These are phyloP conservation scores for Mycocentrospora acerina DNA, from an alignment of 2,329 filamentous ascomycete species.

Conservation along the genomic window DNA sequence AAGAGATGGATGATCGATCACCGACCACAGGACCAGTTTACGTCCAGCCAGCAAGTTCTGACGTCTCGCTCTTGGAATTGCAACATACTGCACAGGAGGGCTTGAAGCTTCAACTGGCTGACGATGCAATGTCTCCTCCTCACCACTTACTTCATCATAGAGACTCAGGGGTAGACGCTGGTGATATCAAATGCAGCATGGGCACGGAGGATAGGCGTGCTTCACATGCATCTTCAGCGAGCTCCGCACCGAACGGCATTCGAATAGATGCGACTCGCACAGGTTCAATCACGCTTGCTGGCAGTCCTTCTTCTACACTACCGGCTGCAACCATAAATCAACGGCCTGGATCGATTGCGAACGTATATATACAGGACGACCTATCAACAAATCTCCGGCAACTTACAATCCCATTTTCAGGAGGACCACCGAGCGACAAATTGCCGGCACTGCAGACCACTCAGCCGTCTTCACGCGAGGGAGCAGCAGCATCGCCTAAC, in stretches of 20 bases:
- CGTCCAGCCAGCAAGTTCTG: constrained; percentile 8
- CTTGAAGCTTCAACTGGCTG: background rate
- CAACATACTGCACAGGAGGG: constrained; percentile 21
- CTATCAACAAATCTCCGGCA: constrained; percentile 33
- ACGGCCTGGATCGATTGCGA: constrained; percentile 19
- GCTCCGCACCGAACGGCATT: constrained; percentile 6
- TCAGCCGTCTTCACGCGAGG: constrained; percentile 32
- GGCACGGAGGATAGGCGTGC: constrained; percentile 5
- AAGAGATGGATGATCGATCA: constrained; percentile 36
- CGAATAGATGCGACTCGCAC: no score
- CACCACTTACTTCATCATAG: background rate
- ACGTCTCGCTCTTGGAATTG: constrained; percentile 11
- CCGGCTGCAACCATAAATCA: constrained; percentile 16
- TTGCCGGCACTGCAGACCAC: constrained; percentile 40
- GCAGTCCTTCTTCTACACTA: constrained; percentile 7
- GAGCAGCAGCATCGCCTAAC: constrained; percentile 29
- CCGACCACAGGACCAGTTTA: background rate
- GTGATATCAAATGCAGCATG: background rate
- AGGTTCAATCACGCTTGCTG: background rate
- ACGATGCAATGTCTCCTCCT: no score
- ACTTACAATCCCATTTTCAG: constrained; percentile 35
- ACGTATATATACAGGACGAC: constrained; percentile 21
- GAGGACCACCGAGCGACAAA: constrained; percentile 30
- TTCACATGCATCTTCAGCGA: constrained; percentile 8
- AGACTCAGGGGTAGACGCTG: constrained; percentile 6